Evolutionary conservation across 2,329 filamentous ascomycete genomes (phyloP), one percentile per base, ranked within the genome.

Genomic region (Monilinia fructicola): DNA sequence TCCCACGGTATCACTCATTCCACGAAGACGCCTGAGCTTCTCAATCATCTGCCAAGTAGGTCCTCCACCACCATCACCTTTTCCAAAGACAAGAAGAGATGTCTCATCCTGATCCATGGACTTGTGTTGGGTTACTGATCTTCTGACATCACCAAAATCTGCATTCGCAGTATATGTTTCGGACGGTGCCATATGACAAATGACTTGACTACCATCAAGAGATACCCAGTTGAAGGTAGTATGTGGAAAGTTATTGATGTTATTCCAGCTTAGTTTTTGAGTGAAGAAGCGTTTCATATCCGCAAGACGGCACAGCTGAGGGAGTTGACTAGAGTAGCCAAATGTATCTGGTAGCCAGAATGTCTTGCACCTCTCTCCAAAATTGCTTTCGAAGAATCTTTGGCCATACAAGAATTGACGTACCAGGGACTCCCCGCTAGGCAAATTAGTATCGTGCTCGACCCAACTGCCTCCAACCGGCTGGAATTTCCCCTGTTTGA

Each of bases 261-360:
- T 98, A 82, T 98, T 98, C 95, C 95, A 99, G 82, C 94, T 98
- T 68, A 99, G 83, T 81, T 99, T 99, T 78, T 99, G 95, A 0
- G 95, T 99, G 75, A 99, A 90, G 82, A 99, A 99, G 44, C 94
- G 87, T 67, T 87, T 91, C 95, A 99, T 98, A 26, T 93, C 94
- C n/a, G 95, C 91, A 38, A 97, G 82, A 4, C 94, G 90, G 76
- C 93, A 98, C 53, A 99, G 82, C 76, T 99, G 95, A 16, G 95
- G 95, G 53, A 99, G 85, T 78, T 99, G 95, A 60, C 90, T 90
- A 0, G 93, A 97, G 79, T 99, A 99, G 18, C 95, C 95, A 79
- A 99, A 99, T 0, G 95, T 99, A 78, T 99, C 95, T 0, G 95
- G 95, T 9, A 99, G 84, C 95, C 95, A 99, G 79, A 99, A 99